Conservation (phyloP, 371 early-diverging fungal species). For the Conidiobolus incongruus region DNA sequence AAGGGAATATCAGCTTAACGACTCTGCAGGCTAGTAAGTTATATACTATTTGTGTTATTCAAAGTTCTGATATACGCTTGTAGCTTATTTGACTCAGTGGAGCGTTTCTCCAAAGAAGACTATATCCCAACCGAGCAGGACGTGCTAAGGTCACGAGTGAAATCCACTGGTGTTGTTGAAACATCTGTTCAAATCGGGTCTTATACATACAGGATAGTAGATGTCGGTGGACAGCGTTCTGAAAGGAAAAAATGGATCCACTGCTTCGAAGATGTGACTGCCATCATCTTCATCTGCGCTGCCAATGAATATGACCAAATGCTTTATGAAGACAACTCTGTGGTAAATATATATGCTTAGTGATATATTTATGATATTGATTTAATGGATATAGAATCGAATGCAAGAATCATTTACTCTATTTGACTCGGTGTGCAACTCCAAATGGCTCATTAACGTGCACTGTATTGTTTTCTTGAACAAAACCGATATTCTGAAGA, state of each 20-base stretch:
- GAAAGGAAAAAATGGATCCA: too few relatives aligned
- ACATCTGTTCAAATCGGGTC: slow-evolving; percentile 65
- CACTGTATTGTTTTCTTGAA: slow-evolving; percentile 88
- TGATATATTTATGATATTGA: not conserved
- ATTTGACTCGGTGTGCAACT: slow-evolving; percentile 91
- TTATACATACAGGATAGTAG: slow-evolving; percentile 76
- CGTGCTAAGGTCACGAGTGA: slow-evolving; percentile 63
- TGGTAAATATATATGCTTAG: slow-evolving; percentile 17
- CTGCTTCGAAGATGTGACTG: too few relatives aligned
- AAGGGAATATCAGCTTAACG: slow-evolving; percentile 83
- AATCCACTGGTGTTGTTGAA: slow-evolving; percentile 80
- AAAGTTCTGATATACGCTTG: too few relatives aligned
- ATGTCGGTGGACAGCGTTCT: slow-evolving; percentile 95
- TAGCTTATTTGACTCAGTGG: slow-evolving; percentile 84
- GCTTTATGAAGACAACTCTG: slow-evolving; percentile 84
- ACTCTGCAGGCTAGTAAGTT: slow-evolving; percentile 76
- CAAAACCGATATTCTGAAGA: slow-evolving; percentile 86
- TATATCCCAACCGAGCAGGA: slow-evolving; percentile 82
- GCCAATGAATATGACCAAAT: slow-evolving; percentile 90
- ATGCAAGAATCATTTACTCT: slow-evolving; percentile 89
- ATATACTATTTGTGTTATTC: too few relatives aligned
- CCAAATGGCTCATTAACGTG: slow-evolving; percentile 79
- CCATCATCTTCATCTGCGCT: slow-evolving; percentile 85
- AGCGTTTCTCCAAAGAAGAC: slow-evolving; percentile 50
- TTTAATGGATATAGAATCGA: slow-evolving; percentile 36